Evolutionary conservation across 129 eudicot genomes (phyloP).

Genomic region (Artemisia argyi): DNA sequence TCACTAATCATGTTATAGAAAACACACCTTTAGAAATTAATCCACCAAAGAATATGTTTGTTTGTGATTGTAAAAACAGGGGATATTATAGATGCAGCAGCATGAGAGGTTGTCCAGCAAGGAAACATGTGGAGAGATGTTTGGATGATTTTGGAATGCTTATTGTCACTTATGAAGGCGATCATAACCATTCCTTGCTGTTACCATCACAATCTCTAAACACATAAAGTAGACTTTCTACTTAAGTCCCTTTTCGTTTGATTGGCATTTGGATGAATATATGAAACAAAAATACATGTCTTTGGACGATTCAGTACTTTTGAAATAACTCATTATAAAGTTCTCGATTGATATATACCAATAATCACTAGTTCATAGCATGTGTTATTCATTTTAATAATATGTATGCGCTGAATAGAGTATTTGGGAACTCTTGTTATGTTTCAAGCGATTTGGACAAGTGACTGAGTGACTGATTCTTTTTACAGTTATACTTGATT

Average conservation of each 20-base stretch:
- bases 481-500: too few species aligned
- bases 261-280: constrained; percentile 6
- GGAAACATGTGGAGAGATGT: constrained; percentile 88
- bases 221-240: constrained; percentile 27
- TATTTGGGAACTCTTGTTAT: background rate
- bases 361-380: background rate
- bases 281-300: background rate
- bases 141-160: constrained; percentile 81
- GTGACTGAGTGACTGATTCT: too few species aligned
- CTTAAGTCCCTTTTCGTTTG: background rate
- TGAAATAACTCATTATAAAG: constrained; percentile 8
- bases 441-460: too few species aligned
- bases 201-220: constrained; percentile 61
- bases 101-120: constrained; percentile 87
- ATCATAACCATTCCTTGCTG: constrained; percentile 69
- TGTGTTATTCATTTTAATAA: background rate
- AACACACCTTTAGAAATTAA: background rate
- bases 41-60: background rate
- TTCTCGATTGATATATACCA: background rate
- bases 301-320: background rate
- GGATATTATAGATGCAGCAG: constrained; percentile 93
- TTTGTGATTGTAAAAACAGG: constrained; percentile 39
- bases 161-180: constrained; percentile 85
- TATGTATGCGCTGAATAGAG: background rate
- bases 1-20: background rate